Base-by-base conservation (phyloP, 345 rosid species). In the Barbarea vulgaris region DNA sequence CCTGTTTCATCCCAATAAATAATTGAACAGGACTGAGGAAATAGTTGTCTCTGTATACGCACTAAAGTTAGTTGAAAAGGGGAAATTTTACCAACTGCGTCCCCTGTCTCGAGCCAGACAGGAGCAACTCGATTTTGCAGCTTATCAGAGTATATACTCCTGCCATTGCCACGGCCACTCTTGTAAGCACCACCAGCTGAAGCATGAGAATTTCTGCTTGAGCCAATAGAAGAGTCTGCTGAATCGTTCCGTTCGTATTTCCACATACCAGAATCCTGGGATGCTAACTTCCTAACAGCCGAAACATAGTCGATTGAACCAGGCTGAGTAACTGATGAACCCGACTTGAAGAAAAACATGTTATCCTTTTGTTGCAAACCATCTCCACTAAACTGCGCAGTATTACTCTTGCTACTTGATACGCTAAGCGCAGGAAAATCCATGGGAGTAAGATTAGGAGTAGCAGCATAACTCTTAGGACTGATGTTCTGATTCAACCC, bases 51-150 rank as follows among this genome's bases (percentile, higher is more conserved):
- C 17, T 42, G 48, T n/a, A 7, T 48, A 50, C 12, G 14, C 3
- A 28, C 18, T 33, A 24, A 22, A 56, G 39, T 33, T 31, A 17
- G 61, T 72, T 72, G 51, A 44, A 67, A 70, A 70, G 76, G 69
- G 73, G 80, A 80, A 83, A 61, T 80, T 80, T 87, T 95, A 95
- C 97, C 99, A 74, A 95, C 99, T 59, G 96, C 87, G 64, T 95
- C 99, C 74, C 99, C 98, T 28, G 99, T 95, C 82, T 95, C 98
- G 77, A 95, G 88, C 99, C 97, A 95, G 33, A 85, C 84, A 77
- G 99, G 97, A 81, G 99, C 75, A 63, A 85, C 42, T 60, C 91
- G 91, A 78, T 46, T 85, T 73, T 84, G 97, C 56, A 77, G 70
- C 83, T 89, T 89, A 63, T 90, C 93, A 44, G 86, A 71, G 72